Evolutionary conservation across 2,329 filamentous ascomycete species (phyloP).

Genomic region (Xylaria sp.): DNA sequence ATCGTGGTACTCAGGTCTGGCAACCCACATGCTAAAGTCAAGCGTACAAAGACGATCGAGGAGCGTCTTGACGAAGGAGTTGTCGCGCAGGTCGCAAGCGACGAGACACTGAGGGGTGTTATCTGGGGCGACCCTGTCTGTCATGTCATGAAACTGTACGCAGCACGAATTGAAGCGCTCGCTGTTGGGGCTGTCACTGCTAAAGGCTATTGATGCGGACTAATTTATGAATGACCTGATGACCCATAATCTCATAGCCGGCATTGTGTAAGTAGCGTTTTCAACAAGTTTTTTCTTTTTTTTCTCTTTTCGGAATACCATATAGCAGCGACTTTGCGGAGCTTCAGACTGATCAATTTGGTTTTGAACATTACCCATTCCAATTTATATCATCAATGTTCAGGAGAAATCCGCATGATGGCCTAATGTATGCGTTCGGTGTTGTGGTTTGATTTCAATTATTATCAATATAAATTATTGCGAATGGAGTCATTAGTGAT

Average conservation of each 20-base stretch:
- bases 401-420: too few relatives aligned
- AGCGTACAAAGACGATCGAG: conserved; percentile 54
- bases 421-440: too few relatives aligned
- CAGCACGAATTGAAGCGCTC: conserved; percentile 70
- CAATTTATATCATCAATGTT: too few relatives aligned
- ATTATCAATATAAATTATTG: too few relatives aligned
- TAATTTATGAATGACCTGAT: neutral
- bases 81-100: conserved; percentile 70
- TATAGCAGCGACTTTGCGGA: neutral
- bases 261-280: neutral
- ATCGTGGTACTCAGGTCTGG: conserved; percentile 69
- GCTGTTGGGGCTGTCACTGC: conserved; percentile 70
- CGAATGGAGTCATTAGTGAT: too few relatives aligned
- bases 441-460: too few relatives aligned
- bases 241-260: conserved; percentile 18
- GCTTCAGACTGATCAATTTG: too few relatives aligned
- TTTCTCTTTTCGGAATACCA: conserved; percentile 1
- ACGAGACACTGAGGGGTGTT: conserved; percentile 70
- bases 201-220: conserved; percentile 33
- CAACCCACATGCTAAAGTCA: conserved; percentile 45
- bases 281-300: neutral
- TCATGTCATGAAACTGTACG: conserved; percentile 82
- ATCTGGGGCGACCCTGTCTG: conserved; percentile 83
- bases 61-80: conserved; percentile 64
- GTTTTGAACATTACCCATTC: too few relatives aligned